Percentiles rank a stretch among this genome's conserved stretches.
phyloP scores from a whole-genome alignment of 2,329 filamentous ascomycete genomes.

The Didymella glomerata region DNA sequence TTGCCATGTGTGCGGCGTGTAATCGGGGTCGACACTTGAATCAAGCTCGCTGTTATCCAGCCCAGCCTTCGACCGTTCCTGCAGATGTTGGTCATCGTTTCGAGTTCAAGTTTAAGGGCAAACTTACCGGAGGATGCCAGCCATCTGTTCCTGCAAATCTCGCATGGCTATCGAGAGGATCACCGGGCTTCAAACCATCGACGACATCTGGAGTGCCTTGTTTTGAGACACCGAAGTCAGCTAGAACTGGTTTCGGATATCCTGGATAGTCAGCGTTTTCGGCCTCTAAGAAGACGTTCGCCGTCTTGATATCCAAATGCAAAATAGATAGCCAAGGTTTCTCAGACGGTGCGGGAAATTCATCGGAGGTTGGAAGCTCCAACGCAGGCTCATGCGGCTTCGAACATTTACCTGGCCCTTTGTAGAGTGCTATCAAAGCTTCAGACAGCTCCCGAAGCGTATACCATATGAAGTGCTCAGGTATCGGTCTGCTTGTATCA shows the following conservation, averaged over 20 bases:
- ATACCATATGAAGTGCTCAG: slow-evolving; percentile 1
- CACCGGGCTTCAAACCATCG: too few relatives aligned
- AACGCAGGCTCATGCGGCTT: too few relatives aligned
- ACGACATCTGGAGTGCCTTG: too few relatives aligned
- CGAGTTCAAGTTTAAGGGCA: not conserved
- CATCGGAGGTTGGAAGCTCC: too few relatives aligned
- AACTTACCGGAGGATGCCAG: slow-evolving; percentile 2
- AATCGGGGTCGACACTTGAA: too few relatives aligned
- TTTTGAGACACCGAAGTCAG: not conserved
- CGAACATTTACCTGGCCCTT: not conserved
- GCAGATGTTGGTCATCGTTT: too few relatives aligned
- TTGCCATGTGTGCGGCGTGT: too few relatives aligned
- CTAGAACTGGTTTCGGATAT: slow-evolving; percentile 2
- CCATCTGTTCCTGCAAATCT: not conserved
- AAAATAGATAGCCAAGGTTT: not conserved
- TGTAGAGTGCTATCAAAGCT: not conserved
- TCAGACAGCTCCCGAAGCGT: not conserved
- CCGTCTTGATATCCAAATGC: not conserved
- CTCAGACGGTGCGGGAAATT: not conserved
- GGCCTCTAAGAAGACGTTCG: not conserved
- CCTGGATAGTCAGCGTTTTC: not conserved
- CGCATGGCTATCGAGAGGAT: too few relatives aligned
- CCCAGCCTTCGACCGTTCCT: too few relatives aligned
- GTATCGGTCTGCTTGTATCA: not conserved
- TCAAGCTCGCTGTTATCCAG: too few relatives aligned